A percentile compares a stretch with the other conserved stretches of the same genome.
These are phyloP conservation scores for Crithidia sp. DNA, from an alignment of 208 protist species.

Conservation along the genomic window DNA sequence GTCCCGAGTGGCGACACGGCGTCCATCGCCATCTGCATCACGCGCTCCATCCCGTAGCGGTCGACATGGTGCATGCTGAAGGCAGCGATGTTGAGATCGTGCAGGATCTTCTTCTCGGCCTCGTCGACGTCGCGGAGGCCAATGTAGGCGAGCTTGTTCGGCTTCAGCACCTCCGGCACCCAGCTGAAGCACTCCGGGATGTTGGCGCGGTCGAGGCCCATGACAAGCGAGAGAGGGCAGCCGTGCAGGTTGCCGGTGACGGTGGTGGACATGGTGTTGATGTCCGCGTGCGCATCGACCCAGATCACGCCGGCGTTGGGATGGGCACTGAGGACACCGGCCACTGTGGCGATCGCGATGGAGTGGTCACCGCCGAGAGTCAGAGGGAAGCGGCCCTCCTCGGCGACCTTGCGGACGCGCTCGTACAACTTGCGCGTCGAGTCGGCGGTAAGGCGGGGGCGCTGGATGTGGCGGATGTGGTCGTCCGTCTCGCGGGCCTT, in stretches of 20 bases:
- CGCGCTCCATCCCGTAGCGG: slow-evolving; percentile 62
- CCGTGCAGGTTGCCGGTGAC: slow-evolving; percentile 77
- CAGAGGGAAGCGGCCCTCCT: slow-evolving; percentile 45
- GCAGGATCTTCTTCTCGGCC: slow-evolving; percentile 60
- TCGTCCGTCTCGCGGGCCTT: slow-evolving; percentile 35
- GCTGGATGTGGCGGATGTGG: slow-evolving; percentile 37
- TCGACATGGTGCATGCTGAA: slow-evolving; percentile 67
- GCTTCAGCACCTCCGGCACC: slow-evolving; percentile 47
- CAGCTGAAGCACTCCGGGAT: slow-evolving; percentile 46
- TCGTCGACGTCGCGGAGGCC: slow-evolving; percentile 71
- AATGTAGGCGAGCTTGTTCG: slow-evolving; percentile 67
- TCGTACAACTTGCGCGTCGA: slow-evolving; percentile 47
- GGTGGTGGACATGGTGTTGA: slow-evolving; percentile 66
- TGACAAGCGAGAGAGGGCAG: slow-evolving; percentile 67
- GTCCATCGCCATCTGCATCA: slow-evolving; percentile 56
- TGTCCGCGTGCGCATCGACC: slow-evolving; percentile 84
- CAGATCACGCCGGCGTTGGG: slow-evolving; percentile 70
- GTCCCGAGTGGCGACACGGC: slow-evolving; percentile 45
- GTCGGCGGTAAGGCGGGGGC: slow-evolving; percentile 37
- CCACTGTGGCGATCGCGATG: slow-evolving; percentile 55
- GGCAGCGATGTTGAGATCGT: slow-evolving; percentile 52
- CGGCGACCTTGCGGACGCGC: slow-evolving; percentile 43
- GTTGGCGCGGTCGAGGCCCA: slow-evolving; percentile 52
- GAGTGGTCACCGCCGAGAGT: slow-evolving; percentile 53
- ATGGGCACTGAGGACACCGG: slow-evolving; percentile 41